Conservation (phyloP, 2,329 filamentous ascomycete species). For the Cercospora canescens region DNA sequence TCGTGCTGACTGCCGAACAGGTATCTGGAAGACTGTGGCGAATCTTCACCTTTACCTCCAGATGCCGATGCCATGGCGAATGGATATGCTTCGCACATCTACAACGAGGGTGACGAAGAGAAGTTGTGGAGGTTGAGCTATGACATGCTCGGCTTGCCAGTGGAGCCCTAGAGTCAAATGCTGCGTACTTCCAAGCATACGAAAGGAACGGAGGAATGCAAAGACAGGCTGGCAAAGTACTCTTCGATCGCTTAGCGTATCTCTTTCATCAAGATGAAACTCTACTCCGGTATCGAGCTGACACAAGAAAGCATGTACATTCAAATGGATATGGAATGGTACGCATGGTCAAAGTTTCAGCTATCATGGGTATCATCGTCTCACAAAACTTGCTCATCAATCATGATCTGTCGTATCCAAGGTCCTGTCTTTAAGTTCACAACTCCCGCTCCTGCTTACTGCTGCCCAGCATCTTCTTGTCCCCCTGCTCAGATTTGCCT, state of each 20-base stretch:
- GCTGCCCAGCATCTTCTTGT: constrained; percentile 22
- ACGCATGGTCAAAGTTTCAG: too few relatives aligned
- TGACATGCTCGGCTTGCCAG: constrained; percentile 29
- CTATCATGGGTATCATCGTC: constrained; percentile 17
- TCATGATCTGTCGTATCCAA: constrained; percentile 4
- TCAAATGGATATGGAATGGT: too few relatives aligned
- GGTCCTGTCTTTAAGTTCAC: constrained; percentile 1
- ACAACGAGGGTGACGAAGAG: constrained; percentile 42
- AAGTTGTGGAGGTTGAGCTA: constrained; percentile 47
- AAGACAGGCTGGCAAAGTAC: background rate
- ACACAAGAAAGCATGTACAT: too few relatives aligned
- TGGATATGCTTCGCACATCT: constrained; percentile 40
- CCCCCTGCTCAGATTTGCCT: constrained; percentile 21
- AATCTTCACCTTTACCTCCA: constrained; percentile 34
- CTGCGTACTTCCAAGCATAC: background rate
- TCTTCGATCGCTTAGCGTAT: background rate
- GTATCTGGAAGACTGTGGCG: constrained; percentile 36
- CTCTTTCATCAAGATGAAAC: too few relatives aligned
- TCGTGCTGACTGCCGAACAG: background rate
- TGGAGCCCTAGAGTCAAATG: background rate
- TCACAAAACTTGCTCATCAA: constrained; percentile 6
- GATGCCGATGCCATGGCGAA: constrained; percentile 20
- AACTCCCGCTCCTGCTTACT: constrained; percentile 20
- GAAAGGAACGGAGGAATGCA: background rate
- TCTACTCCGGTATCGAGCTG: too few relatives aligned